Percentiles rank a stretch among this genome's conserved stretches.
Evolutionary conservation across 73 alveolate species (phyloP).

Genomic region (Effrenium voratum): DNA sequence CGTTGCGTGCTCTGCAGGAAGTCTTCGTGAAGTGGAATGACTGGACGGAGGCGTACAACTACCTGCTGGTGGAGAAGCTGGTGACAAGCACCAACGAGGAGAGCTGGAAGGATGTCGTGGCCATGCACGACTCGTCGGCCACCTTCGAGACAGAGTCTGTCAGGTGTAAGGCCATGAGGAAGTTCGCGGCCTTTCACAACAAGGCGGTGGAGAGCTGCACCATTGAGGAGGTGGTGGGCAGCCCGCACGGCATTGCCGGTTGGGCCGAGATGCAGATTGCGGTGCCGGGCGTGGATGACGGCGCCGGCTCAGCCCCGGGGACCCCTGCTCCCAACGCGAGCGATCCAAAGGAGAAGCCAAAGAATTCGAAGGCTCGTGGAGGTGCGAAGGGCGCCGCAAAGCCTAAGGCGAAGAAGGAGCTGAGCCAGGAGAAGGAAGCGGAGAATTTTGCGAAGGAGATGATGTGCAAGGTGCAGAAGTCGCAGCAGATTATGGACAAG

Average conservation of each 20-base stretch:
- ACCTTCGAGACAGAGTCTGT: background rate
- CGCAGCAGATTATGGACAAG: background rate
- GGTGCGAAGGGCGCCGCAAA: too few species aligned
- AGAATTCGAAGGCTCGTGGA: too few species aligned
- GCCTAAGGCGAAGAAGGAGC: background rate
- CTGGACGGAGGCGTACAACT: slow-evolving; percentile 36
- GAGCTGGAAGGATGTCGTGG: slow-evolving; percentile 11
- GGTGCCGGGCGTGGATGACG: background rate
- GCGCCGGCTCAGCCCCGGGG: background rate
- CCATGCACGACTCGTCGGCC: background rate
- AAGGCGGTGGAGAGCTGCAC: background rate
- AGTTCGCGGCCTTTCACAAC: background rate
- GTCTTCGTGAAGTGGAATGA: background rate
- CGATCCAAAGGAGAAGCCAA: background rate
- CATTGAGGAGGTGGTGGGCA: background rate
- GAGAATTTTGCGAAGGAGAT: background rate
- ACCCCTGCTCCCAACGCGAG: background rate
- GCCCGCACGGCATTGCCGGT: slow-evolving; percentile 1
- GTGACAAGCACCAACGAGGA: background rate
- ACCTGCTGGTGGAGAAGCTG: slow-evolving; percentile 26
- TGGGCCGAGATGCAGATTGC: slow-evolving; percentile 3
- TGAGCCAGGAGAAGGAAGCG: background rate
- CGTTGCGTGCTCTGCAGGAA: background rate
- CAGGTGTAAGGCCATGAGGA: background rate
- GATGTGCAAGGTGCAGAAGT: background rate